Conservation (phyloP, 176 grass and related monocot genomes). For the Avena eriantha region DNA sequence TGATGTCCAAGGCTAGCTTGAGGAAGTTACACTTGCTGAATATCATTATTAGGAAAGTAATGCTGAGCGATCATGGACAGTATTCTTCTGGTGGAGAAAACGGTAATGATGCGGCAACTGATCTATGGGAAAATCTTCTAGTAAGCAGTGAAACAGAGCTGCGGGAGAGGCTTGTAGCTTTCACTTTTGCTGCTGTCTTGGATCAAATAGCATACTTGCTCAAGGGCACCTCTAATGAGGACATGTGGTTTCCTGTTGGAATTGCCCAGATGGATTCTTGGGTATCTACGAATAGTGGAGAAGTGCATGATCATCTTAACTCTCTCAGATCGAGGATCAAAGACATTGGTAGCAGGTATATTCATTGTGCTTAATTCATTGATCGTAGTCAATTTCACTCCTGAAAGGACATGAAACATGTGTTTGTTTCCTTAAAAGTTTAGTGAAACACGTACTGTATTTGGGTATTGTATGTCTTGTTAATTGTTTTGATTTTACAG, state of each 20-base stretch:
- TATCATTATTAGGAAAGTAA: conserved; percentile 77
- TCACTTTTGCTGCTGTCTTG: conserved; percentile 63
- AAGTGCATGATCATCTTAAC: conserved; percentile 52
- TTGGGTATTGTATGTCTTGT: background rate
- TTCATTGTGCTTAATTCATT: background rate
- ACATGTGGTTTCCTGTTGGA: conserved; percentile 59
- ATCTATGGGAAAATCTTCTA: conserved; percentile 69
- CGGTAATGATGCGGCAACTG: conserved; percentile 26
- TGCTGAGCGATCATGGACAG: conserved; percentile 35
- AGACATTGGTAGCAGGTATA: conserved; percentile 62
- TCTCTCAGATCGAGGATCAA: conserved; percentile 57
- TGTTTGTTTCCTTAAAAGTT: background rate
- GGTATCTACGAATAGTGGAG: conserved; percentile 48
- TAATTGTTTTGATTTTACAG: conserved; percentile 34
- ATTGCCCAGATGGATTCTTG: conserved; percentile 76
- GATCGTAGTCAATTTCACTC: background rate
- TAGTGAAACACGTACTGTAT: background rate
- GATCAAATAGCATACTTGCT: conserved; percentile 29
- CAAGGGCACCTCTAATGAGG: conserved; percentile 25
- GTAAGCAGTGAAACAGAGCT: conserved; percentile 70
- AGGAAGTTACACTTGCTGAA: conserved; percentile 79
- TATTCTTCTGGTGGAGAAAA: conserved; percentile 22
- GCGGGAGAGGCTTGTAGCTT: conserved; percentile 63
- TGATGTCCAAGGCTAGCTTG: conserved; percentile 52
- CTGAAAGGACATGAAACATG: background rate